Conservation (phyloP, 257 asterid species). For the Solanum chiquidenum region DNA sequence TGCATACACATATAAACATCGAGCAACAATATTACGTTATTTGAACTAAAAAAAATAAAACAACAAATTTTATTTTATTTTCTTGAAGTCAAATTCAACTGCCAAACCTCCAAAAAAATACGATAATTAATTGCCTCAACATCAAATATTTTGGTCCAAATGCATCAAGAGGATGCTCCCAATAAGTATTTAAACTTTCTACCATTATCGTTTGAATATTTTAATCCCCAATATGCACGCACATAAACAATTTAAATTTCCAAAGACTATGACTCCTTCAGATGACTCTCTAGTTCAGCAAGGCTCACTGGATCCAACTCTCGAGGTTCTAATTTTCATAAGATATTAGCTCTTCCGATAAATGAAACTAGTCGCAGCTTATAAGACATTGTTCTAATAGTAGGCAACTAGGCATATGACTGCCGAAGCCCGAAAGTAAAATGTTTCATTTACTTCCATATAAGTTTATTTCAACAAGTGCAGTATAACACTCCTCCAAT, state of each 20-base stretch:
- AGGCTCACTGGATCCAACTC: background rate
- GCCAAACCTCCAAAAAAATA: background rate
- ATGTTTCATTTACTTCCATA: background rate
- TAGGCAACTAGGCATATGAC: background rate
- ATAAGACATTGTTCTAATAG: background rate
- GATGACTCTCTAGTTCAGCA: background rate
- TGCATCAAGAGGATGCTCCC: background rate
- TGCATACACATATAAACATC: constrained; percentile 7
- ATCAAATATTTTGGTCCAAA: background rate
- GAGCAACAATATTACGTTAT: background rate
- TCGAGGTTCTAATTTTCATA: background rate
- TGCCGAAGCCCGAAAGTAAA: background rate
- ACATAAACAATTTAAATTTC: background rate
- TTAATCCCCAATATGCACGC: background rate
- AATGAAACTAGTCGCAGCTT: background rate
- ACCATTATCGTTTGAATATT: background rate
- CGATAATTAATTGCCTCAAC: background rate
- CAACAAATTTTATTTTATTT: background rate
- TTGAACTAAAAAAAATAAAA: background rate
- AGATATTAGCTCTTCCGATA: background rate
- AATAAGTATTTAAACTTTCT: background rate
- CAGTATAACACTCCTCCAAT: background rate
- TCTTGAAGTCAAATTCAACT: background rate
- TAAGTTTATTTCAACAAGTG: background rate
- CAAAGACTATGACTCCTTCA: background rate